These are phyloP conservation scores for Gryganskiella cystojenkinii DNA, from an alignment of 192 early-diverging fungal species.

Conservation along the genomic window DNA sequence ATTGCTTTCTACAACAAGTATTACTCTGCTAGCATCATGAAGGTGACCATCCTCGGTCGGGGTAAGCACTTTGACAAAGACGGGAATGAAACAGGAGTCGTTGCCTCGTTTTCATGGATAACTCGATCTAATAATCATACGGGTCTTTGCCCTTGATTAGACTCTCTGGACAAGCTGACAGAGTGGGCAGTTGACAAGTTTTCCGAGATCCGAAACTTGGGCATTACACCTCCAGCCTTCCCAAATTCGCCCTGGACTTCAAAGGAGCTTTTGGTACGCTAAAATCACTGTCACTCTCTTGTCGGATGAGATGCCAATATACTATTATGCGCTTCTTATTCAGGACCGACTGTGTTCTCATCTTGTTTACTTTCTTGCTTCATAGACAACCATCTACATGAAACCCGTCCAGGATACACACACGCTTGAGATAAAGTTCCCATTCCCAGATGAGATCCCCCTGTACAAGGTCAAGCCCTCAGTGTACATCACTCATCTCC, in stretches of 20 bases:
- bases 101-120: neutral
- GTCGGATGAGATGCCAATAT: neutral
- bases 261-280: constrained; percentile 64
- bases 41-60: constrained; percentile 82
- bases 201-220: constrained; percentile 76
- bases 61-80: too few relatives aligned
- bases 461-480: constrained; percentile 69
- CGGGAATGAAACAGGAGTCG: neutral
- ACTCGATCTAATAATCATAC: neutral
- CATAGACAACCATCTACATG: constrained; percentile 55
- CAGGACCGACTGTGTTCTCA: too few relatives aligned
- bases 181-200: constrained; percentile 84
- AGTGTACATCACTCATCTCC: constrained; percentile 80
- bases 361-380: neutral
- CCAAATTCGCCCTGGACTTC: constrained; percentile 74
- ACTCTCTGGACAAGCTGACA: constrained; percentile 81
- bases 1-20: constrained; percentile 85
- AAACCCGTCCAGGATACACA: constrained; percentile 79
- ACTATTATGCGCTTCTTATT: too few relatives aligned
- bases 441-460: constrained; percentile 74
- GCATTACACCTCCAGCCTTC: constrained; percentile 72
- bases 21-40: constrained; percentile 95
- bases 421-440: constrained; percentile 79
- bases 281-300: too few relatives aligned
- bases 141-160: constrained; percentile 25